Base-by-base conservation (phyloP, 75 land plant genomes). In the Selaginella tamariscina region DNA sequence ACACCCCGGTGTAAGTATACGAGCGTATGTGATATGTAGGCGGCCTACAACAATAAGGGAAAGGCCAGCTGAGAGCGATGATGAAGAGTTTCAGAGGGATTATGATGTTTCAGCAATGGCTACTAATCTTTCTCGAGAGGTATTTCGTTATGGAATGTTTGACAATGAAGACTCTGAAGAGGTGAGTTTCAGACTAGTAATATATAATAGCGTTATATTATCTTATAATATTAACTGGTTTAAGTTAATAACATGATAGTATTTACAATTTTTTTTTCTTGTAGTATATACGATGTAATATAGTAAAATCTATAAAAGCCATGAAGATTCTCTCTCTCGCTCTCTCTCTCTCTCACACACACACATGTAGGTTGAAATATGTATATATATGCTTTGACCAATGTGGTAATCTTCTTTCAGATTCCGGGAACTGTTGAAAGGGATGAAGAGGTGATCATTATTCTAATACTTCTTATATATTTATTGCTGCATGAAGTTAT, bases 71-170 rank as follows among this genome's bases (percentile, higher is more conserved):
- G 96, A 94, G 33, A 94, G 96, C 73, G 96, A 94, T 72, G 99
- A 94, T 67, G 99, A 90, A 68, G 96, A 89, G 56, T 81, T 82
- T 70, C 86, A 87, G 63, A 83, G 88, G 66, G 99, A 94, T 32
- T 85, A 82, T 79, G 96, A 90, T 75, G 87, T 94, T 27, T 85
- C 99, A 64, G 82, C 88, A 0, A 75, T 90, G 65, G 91, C 96
- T n/a, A 85, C 72, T 73, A 87, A 94, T 72, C 68, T 94, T 24
- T 87, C 88, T 69, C 75, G 69, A 8, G 86, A 87, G 75, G 91
- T 82, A 24, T 87, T 83, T 70, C 85, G 85, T 21, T 94, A 84
- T 78, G 87, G 84, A 27, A 81, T 85, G 65, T 89, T 82, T 68
- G 81, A 69, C 62, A 83, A 82, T 76, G 88, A 84, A 75, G 91